Conservation (phyloP, 2,329 filamentous ascomycete species). For the Aspergillus arachidicola region DNA sequence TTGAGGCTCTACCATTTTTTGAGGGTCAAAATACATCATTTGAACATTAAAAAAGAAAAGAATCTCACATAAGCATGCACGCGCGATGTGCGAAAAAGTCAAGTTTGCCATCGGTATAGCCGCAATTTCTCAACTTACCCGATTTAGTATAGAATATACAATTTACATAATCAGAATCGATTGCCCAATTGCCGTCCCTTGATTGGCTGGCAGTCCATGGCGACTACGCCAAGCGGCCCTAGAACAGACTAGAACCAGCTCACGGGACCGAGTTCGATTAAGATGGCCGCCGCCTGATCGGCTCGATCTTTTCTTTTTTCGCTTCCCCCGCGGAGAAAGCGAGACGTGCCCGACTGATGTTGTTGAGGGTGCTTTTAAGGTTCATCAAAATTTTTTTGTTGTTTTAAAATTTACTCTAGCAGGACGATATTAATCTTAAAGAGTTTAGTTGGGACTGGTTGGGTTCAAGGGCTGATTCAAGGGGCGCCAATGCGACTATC, state of each 20-base stretch:
- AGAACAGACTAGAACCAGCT: constrained; percentile 18
- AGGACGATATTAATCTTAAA: background rate
- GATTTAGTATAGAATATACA: constrained; percentile 6
- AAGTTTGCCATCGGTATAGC: background rate
- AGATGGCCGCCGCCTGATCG: background rate
- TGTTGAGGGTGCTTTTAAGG: background rate
- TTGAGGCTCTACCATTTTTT: background rate
- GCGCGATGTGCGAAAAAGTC: background rate
- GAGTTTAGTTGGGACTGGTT: background rate
- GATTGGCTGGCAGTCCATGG: background rate
- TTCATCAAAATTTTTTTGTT: background rate
- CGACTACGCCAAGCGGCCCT: constrained; percentile 1
- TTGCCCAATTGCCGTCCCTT: background rate
- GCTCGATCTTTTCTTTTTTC: background rate
- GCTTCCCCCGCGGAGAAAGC: background rate
- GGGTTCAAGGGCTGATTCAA: background rate
- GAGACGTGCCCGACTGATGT: background rate
- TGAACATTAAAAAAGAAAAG: no score
- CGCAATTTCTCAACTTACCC: background rate
- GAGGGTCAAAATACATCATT: no score
- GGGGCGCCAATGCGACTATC: background rate
- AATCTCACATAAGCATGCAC: background rate
- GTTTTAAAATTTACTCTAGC: background rate
- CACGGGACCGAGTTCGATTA: constrained; percentile 6
- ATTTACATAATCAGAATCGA: background rate